A percentile compares a stretch with the other conserved stretches of the same genome.
phyloP scores from a whole-genome alignment of 192 early-diverging fungal species.

The Backusella sp. region DNA sequence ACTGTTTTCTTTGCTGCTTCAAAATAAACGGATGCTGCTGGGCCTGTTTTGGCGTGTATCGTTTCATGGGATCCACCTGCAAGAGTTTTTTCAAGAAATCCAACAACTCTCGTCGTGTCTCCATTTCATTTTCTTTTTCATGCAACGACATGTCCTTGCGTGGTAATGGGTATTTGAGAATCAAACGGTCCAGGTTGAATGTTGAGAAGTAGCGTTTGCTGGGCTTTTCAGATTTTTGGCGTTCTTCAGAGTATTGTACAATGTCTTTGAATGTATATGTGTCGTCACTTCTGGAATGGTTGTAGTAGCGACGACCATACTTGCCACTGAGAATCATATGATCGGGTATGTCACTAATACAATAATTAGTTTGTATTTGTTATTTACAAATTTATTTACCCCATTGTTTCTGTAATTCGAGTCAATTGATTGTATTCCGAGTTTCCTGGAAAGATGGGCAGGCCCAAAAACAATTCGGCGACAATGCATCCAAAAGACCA shows the following conservation, averaged over 20 bases:
- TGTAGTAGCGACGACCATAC: slow-evolving; percentile 77
- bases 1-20: neutral
- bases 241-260: slow-evolving; percentile 14
- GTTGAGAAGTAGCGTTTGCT: slow-evolving; percentile 24
- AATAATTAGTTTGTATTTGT: neutral
- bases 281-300: slow-evolving; percentile 45
- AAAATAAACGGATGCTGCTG: slow-evolving; percentile 9
- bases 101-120: neutral
- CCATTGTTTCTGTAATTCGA: slow-evolving; percentile 90
- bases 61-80: slow-evolving; percentile 5
- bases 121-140: slow-evolving; percentile 16
- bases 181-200: neutral
- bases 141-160: neutral
- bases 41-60: slow-evolving; percentile 13
- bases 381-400: slow-evolving; percentile 56
- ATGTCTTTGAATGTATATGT: slow-evolving; percentile 11
- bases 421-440: slow-evolving; percentile 97
- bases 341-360: neutral
- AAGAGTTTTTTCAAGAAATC: slow-evolving; percentile 14
- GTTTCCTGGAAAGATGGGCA: slow-evolving; percentile 93
- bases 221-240: slow-evolving; percentile 9
- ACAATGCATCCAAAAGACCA: slow-evolving; percentile 99
- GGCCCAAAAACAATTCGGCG: slow-evolving; percentile 92
- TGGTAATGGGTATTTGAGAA: slow-evolving; percentile 16
- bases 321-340: slow-evolving; percentile 72